phyloP scores from a whole-genome alignment of 495 filamentous ascomycete species.

The Sporormia fimetaria region DNA sequence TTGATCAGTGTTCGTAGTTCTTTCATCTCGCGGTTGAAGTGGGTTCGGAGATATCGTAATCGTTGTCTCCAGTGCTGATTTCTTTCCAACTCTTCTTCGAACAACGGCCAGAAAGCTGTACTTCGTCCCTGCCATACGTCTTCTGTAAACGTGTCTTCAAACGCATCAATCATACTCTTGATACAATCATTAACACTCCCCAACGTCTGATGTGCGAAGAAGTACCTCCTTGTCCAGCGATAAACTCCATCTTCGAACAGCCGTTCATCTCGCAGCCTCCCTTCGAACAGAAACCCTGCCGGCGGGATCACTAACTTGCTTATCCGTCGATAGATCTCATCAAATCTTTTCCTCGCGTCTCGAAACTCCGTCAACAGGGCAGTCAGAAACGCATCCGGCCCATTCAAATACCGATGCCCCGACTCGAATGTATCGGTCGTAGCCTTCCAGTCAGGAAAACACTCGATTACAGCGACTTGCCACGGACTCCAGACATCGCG shows the following conservation, averaged over 20 bases:
- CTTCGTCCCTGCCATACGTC: slow-evolving; percentile 42
- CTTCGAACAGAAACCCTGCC: slow-evolving; percentile 45
- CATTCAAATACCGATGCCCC: slow-evolving; percentile 40
- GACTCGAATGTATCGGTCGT: slow-evolving; percentile 39
- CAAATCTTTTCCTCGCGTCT: slow-evolving; percentile 42
- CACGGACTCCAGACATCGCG: slow-evolving; percentile 42
- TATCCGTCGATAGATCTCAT: slow-evolving; percentile 37
- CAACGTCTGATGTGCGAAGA: slow-evolving; percentile 47
- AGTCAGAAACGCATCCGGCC: slow-evolving; percentile 43
- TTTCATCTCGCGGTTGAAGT: slow-evolving; percentile 26
- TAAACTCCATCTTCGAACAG: slow-evolving; percentile 47
- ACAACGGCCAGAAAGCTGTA: slow-evolving; percentile 36
- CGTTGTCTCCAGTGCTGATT: slow-evolving; percentile 22
- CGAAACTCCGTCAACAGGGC: slow-evolving; percentile 40
- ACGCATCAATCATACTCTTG: slow-evolving; percentile 40
- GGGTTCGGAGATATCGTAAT: slow-evolving; percentile 14
- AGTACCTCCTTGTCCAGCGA: slow-evolving; percentile 46
- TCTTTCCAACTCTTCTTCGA: slow-evolving; percentile 22
- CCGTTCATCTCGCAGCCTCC: slow-evolving; percentile 39
- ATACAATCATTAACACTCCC: slow-evolving; percentile 46
- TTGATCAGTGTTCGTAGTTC: slow-evolving; percentile 18
- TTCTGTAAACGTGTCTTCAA: slow-evolving; percentile 39
- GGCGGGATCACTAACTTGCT: slow-evolving; percentile 42
- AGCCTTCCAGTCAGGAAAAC: slow-evolving; percentile 42
- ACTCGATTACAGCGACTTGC: slow-evolving; percentile 43